phyloP scores from a whole-genome alignment of 2,329 filamentous ascomycete species.

The Fusarium armeniacum region DNA sequence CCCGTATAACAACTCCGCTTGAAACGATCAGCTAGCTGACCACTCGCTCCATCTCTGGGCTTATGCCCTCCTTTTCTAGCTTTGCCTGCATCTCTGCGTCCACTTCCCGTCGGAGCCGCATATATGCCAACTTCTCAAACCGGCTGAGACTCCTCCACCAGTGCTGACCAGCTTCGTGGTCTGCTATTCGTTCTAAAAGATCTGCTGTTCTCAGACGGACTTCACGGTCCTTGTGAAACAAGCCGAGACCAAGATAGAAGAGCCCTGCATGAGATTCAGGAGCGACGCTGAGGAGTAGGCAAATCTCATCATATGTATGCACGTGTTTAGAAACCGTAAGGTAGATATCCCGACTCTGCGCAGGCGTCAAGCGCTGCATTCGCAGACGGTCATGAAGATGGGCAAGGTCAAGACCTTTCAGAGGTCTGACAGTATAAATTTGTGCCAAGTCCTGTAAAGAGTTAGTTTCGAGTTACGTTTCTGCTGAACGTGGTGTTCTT shows the following conservation, averaged over 20 bases:
- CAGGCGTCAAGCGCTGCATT: slow-evolving; percentile 80
- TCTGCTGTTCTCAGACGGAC: slow-evolving; percentile 84
- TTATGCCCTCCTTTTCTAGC: slow-evolving; percentile 61
- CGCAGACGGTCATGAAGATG: slow-evolving; percentile 94
- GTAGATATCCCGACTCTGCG: slow-evolving; percentile 87
- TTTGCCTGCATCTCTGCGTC: slow-evolving; percentile 66
- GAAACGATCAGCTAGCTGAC: slow-evolving; percentile 63
- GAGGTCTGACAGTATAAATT: slow-evolving; percentile 73
- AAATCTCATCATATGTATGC: slow-evolving; percentile 86
- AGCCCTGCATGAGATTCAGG: slow-evolving; percentile 89
- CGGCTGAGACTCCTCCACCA: slow-evolving; percentile 90
- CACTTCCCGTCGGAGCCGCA: slow-evolving; percentile 78
- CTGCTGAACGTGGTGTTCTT: slow-evolving; percentile 40
- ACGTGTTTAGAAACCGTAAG: slow-evolving; percentile 81
- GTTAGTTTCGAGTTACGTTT: slow-evolving; percentile 24
- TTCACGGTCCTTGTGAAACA: slow-evolving; percentile 89
- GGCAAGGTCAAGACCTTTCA: slow-evolving; percentile 87
- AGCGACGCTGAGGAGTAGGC: slow-evolving; percentile 83
- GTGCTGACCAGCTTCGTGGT: slow-evolving; percentile 91
- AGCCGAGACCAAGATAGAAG: slow-evolving; percentile 89
- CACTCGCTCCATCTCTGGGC: slow-evolving; percentile 61
- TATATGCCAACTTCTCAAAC: slow-evolving; percentile 89
- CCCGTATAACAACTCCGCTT: slow-evolving; percentile 8
- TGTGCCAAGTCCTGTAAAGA: slow-evolving; percentile 72
- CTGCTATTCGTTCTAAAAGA: slow-evolving; percentile 83